These are phyloP conservation scores for Sinapis alba DNA, from an alignment of 441 rosid genomes.

Conservation along the genomic window DNA sequence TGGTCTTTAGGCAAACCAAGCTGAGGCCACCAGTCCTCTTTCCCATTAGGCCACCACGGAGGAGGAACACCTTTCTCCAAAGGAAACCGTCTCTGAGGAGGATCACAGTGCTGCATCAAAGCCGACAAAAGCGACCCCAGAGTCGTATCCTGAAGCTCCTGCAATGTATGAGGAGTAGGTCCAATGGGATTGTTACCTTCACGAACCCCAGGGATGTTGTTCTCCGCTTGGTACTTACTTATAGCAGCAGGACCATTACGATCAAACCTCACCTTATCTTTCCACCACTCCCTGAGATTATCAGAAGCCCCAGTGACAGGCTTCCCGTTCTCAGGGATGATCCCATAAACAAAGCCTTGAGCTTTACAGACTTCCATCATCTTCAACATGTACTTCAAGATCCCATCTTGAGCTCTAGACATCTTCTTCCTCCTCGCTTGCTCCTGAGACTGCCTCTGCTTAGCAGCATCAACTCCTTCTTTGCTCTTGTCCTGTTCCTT, in stretches of 20 bases:
- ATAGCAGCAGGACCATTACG: background rate
- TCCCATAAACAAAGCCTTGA: background rate
- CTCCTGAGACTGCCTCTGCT: background rate
- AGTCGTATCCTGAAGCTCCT: slow-evolving; percentile 94
- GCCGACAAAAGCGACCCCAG: slow-evolving; percentile 77
- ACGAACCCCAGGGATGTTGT: slow-evolving; percentile 46
- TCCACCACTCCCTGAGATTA: background rate
- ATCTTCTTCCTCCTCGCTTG: background rate
- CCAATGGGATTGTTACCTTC: slow-evolving; percentile 60
- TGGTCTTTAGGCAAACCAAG: slow-evolving; percentile 69
- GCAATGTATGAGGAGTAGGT: slow-evolving; percentile 74
- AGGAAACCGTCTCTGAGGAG: slow-evolving; percentile 89
- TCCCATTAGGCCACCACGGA: slow-evolving; percentile 91
- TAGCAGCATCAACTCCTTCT: background rate
- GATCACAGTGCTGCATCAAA: slow-evolving; percentile 88
- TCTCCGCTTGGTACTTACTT: background rate
- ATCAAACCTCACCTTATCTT: background rate
- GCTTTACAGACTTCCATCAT: slow-evolving; percentile 1
- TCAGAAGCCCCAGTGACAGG: background rate
- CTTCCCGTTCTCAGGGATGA: background rate
- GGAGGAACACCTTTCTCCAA: slow-evolving; percentile 87
- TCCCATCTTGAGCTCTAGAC: background rate
- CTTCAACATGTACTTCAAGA: background rate
- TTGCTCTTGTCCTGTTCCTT: background rate
- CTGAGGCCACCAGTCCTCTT: slow-evolving; percentile 90